Evolutionary conservation across 208 protist genomes (phyloP).

Genomic region (Leishmania arabica): DNA sequence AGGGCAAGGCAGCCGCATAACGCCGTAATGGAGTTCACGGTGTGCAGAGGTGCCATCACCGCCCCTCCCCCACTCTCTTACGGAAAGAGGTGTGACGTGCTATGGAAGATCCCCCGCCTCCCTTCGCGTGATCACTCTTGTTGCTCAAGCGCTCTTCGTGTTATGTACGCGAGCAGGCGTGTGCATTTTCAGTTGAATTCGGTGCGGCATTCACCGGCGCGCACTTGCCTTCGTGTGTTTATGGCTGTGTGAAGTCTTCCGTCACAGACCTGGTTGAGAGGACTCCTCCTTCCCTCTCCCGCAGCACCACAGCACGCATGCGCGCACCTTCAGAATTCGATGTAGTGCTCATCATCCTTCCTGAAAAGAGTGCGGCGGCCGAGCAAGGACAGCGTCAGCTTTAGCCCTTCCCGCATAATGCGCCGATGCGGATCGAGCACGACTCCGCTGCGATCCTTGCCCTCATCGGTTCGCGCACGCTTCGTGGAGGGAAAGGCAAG

Average conservation of each 20-base stretch:
- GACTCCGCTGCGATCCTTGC: neutral
- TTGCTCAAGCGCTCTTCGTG: neutral
- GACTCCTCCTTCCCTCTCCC: conserved; percentile 1
- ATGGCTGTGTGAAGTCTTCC: neutral
- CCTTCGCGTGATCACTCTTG: neutral
- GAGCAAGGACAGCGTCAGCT: conserved; percentile 57
- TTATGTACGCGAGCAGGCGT: neutral
- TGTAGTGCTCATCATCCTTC: conserved; percentile 54
- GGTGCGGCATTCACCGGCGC: neutral
- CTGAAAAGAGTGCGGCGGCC: conserved; percentile 68
- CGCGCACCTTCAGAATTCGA: conserved; percentile 57
- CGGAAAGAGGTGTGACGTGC: neutral
- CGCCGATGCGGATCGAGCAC: conserved; percentile 38
- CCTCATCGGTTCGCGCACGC: conserved; percentile 12
- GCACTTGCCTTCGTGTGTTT: neutral
- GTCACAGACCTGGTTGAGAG: neutral
- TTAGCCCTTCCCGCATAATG: conserved; percentile 62
- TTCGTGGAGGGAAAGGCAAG: conserved; percentile 7
- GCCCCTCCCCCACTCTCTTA: neutral
- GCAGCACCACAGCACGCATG: neutral
- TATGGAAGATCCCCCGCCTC: neutral
- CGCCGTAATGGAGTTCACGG: neutral
- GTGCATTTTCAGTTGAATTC: neutral
- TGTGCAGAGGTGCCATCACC: neutral
- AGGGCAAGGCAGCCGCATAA: neutral